These are phyloP conservation scores for Metarhizium album DNA, from an alignment of 2,329 filamentous ascomycete species.

Conservation along the genomic window DNA sequence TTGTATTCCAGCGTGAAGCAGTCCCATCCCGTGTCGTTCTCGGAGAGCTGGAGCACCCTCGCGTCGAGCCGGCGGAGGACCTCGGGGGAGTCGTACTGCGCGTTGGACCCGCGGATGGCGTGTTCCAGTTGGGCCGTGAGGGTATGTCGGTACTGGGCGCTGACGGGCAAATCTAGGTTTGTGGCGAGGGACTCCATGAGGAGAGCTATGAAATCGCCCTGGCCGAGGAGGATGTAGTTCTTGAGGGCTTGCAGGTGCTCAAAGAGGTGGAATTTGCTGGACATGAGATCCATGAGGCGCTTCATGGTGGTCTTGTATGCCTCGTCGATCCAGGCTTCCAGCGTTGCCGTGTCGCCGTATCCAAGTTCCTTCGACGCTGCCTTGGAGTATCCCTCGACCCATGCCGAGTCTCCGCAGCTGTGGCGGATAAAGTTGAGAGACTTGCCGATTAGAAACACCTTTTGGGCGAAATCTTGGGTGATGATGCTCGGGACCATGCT, in stretches of 20 bases:
- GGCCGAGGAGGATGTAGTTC: conserved; percentile 86
- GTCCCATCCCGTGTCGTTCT: conserved; percentile 97
- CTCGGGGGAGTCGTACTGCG: conserved; percentile 87
- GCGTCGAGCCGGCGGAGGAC: conserved; percentile 86
- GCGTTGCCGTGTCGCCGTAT: conserved; percentile 85
- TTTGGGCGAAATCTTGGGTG: conserved; percentile 85
- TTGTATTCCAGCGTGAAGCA: conserved; percentile 99
- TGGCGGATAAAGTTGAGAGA: conserved; percentile 97
- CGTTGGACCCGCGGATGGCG: conserved; percentile 92
- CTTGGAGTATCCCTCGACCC: conserved; percentile 94
- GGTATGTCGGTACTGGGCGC: conserved; percentile 91
- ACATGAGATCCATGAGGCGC: conserved; percentile 86
- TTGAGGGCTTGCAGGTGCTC: conserved; percentile 87
- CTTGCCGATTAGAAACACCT: conserved; percentile 95
- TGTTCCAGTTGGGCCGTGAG: conserved; percentile 97
- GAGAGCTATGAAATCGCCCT: conserved; percentile 93
- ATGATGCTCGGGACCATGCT: conserved; percentile 90
- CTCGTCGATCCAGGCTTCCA: conserved; percentile 90
- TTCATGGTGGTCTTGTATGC: conserved; percentile 98
- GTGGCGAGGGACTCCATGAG: conserved; percentile 93
- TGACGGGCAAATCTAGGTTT: conserved; percentile 90
- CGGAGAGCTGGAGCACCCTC: conserved; percentile 93
- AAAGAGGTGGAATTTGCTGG: conserved; percentile 87
- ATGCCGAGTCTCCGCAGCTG: conserved; percentile 83
- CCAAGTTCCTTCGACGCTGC: conserved; percentile 81